Base-by-base conservation (phyloP, 2,329 filamentous ascomycete species). In the Colletotrichum lini region DNA sequence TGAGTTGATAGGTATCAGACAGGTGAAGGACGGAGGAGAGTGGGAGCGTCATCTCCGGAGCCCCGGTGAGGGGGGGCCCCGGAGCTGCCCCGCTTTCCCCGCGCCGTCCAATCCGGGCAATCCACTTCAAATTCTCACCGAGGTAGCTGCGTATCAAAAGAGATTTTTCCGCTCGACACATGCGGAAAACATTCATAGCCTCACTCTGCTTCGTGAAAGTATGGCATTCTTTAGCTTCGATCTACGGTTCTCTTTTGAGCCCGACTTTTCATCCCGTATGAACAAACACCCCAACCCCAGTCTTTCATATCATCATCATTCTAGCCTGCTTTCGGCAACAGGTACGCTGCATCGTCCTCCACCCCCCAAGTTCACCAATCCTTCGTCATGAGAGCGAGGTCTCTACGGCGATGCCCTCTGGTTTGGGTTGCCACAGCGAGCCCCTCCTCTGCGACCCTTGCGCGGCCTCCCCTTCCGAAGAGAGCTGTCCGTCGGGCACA, bases 361-460 rank as follows among this genome's bases (percentile, higher is more conserved):
- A 6, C 5, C 30, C n/a, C 16, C 50, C 30, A 0, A n/a, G 12
- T 16, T 40, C 58, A 30, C 15, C 26, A 6, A 18, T 10, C 4
- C 8, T 30, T 9, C 42, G 40, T 67, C 65, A 71, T 63, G 65
- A 68, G 7, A 63, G 52, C 2, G 26, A 12, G 15, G 59, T 52
- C 40, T 61, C 65, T 1, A 26, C 18, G 2, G 50, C 35, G 21
- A 54, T 52, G 21, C 38, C 52, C 45, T 49, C 42, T 16, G 64
- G 40, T 50, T 63, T 71, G 16, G 68, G 65, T 16, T 71, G 68
- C 68, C 68, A 71, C n/a, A 71, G 47, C 1, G 60, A 59, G 16
- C 21, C 40, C 21, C 35, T 21, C 21, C 26, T 59, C 58, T 30
- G n/a, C 15, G n/a, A 18, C 21, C n/a, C 49, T 10, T 50, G 8